phyloP scores from a whole-genome alignment of 345 rosid genomes.

The Eucalyptus dawsonii region DNA sequence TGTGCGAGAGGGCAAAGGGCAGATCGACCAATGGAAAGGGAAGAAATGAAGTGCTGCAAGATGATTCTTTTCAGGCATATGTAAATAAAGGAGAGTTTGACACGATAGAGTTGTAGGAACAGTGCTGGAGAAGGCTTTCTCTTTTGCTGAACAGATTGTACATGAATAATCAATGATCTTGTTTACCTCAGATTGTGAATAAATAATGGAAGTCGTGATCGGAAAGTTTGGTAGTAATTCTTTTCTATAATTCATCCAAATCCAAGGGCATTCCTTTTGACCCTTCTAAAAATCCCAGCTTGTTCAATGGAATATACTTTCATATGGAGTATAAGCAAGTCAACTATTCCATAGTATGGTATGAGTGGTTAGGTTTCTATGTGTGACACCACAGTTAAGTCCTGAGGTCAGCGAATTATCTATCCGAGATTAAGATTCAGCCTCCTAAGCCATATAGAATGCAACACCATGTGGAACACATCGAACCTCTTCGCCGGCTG shows the following conservation, averaged over 20 bases:
- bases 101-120: neutral
- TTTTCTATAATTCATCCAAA: neutral
- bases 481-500: slow-evolving; percentile 66
- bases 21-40: neutral
- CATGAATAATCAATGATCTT: neutral
- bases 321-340: neutral
- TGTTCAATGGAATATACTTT: neutral
- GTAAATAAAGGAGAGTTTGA: neutral
- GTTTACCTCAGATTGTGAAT: neutral
- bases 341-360: neutral
- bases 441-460: slow-evolving; percentile 89
- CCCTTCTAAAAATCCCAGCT: neutral
- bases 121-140: neutral
- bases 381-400: neutral
- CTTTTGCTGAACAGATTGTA: neutral
- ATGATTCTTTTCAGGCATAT: neutral
- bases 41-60: neutral
- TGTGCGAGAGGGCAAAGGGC: neutral
- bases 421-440: slow-evolving; percentile 38
- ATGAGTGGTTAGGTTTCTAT: neutral
- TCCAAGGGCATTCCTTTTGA: neutral
- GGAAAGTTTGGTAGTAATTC: neutral
- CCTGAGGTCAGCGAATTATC: neutral
- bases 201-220: neutral
- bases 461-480: slow-evolving; percentile 71